Evolutionary conservation across 2,329 filamentous ascomycete genomes (phyloP).

Genomic region (Ophiocordyceps sinensis): DNA sequence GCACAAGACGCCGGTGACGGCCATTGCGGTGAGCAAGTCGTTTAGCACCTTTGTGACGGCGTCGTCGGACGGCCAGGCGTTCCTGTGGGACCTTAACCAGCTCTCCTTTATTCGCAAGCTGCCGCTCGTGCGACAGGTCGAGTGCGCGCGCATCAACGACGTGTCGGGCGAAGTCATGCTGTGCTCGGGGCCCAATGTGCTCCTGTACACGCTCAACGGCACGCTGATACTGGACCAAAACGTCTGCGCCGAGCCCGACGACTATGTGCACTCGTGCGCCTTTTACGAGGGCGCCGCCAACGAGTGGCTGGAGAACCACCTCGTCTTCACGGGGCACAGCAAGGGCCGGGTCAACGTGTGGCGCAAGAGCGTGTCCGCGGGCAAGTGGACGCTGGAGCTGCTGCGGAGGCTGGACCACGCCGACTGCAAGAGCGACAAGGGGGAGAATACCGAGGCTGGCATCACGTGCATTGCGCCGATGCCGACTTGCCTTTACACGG

Average conservation of each 20-base stretch:
- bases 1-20: slow-evolving; percentile 70
- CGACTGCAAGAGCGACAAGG: slow-evolving; percentile 49
- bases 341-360: slow-evolving; percentile 73
- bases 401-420: slow-evolving; percentile 72
- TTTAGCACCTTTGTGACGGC: slow-evolving; percentile 81
- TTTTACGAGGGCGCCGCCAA: slow-evolving; percentile 87
- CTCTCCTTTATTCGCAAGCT: slow-evolving; percentile 72
- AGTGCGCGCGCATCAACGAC: slow-evolving; percentile 80
- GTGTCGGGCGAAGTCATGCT: slow-evolving; percentile 81
- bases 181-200: slow-evolving; percentile 59
- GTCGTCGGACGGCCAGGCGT: slow-evolving; percentile 65
- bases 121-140: slow-evolving; percentile 39
- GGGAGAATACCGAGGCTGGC: slow-evolving; percentile 43
- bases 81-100: slow-evolving; percentile 90
- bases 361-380: slow-evolving; percentile 38
- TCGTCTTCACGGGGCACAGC: slow-evolving; percentile 81
- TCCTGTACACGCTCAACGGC: slow-evolving; percentile 81
- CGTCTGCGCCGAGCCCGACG: slow-evolving; percentile 56
- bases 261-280: slow-evolving; percentile 67
- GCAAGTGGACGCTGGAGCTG: slow-evolving; percentile 62
- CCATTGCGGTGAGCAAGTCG: slow-evolving; percentile 71
- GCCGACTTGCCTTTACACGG: slow-evolving; percentile 75
- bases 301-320: slow-evolving; percentile 77
- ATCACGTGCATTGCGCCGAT: slow-evolving; percentile 81
- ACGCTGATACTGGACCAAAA: slow-evolving; percentile 69